A percentile compares a stretch with the other conserved stretches of the same genome.
Conservation (phyloP, 306 rosid species). For the Begonia masoniana region DNA sequence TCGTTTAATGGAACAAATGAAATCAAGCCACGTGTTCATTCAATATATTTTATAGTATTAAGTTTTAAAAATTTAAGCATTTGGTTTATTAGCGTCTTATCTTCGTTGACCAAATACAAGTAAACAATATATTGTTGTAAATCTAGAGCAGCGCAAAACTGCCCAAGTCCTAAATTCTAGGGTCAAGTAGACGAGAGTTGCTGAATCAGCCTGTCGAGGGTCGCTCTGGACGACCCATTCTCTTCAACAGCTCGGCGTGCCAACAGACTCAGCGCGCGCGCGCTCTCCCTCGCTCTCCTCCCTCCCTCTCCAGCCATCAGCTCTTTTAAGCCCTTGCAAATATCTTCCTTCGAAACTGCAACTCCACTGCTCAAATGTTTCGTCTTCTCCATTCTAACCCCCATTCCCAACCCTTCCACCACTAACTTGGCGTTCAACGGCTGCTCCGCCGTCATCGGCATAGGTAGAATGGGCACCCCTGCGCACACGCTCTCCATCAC, state of each 20-base stretch:
- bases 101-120: no score
- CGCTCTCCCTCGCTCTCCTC: conserved; percentile 16
- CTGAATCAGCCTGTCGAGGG: no score
- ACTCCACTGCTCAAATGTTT: neutral
- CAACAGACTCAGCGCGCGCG: conserved; percentile 8
- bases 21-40: no score
- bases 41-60: no score
- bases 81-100: no score
- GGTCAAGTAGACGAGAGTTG: no score
- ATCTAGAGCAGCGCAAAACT: no score
- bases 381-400: neutral
- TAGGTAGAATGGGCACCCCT: conserved; percentile 20
- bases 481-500: conserved; percentile 17
- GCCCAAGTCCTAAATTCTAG: no score
- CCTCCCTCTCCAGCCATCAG: conserved; percentile 26
- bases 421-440: no score
- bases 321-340: conserved; percentile 18
- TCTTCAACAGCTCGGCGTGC: conserved; percentile 18
- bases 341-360: conserved; percentile 2
- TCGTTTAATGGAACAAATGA: no score
- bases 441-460: conserved; percentile 26
- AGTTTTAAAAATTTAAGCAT: no score
- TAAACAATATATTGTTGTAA: no score
- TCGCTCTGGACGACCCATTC: conserved; percentile 15
- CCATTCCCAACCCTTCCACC: conserved; percentile 4